Evolutionary conservation across 2,329 filamentous ascomycete genomes (phyloP).

Genomic region (Aspergillus sclerotialis): DNA sequence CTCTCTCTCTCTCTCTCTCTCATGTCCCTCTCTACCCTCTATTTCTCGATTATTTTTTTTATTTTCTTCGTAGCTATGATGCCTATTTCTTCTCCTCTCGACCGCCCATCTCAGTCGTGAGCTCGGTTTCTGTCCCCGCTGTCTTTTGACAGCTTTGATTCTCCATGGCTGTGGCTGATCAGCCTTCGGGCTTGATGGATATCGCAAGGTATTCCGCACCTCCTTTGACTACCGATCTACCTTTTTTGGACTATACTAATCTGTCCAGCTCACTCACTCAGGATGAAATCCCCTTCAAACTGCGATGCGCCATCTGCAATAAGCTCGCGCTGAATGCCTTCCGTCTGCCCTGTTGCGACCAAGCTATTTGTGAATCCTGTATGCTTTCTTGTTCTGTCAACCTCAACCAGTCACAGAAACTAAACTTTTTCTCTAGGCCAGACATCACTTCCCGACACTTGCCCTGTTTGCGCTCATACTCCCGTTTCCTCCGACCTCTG

Average conservation of each 20-base stretch:
- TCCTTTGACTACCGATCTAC: too few relatives aligned
- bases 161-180: constrained; percentile 33
- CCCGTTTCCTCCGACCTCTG: constrained; percentile 82
- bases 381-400: constrained; percentile 28
- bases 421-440: constrained; percentile 63
- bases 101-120: constrained; percentile 9
- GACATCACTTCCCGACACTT: constrained; percentile 65
- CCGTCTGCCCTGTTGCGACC: constrained; percentile 89
- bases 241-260: not conserved
- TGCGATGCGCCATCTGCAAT: constrained; percentile 90
- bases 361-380: constrained; percentile 90
- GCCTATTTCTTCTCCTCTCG: too few relatives aligned
- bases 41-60: too few relatives aligned
- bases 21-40: not conserved
- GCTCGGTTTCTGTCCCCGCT: constrained; percentile 2
- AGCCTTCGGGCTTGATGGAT: constrained; percentile 35
- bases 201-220: constrained; percentile 30
- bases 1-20: not conserved
- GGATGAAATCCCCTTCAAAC: constrained; percentile 89
- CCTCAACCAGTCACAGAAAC: too few relatives aligned
- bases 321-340: constrained; percentile 86
- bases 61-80: too few relatives aligned
- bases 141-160: constrained; percentile 1
- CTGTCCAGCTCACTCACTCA: constrained; percentile 60
- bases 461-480: constrained; percentile 87